These are phyloP conservation scores for Flaveria floridana DNA, from an alignment of 140 eudicot genomes.

Conservation along the genomic window DNA sequence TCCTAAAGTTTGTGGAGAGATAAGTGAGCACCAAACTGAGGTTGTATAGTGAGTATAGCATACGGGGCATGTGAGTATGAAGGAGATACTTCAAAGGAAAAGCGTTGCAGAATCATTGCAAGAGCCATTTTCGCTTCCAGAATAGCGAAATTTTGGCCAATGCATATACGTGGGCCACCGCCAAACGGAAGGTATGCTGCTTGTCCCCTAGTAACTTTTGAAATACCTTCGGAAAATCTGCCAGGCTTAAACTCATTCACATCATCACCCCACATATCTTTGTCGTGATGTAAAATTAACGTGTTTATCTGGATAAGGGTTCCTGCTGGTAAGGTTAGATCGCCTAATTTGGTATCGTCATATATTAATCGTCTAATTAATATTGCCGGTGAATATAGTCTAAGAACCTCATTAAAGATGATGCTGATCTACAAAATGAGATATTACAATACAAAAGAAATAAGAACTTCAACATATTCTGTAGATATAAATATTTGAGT, in stretches of 20 bases:
- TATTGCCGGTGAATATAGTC: constrained; percentile 23
- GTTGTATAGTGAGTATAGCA: constrained; percentile 24
- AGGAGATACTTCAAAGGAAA: constrained; percentile 26
- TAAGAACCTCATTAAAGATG: constrained; percentile 35
- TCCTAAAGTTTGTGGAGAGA: not conserved
- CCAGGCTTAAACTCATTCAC: constrained; percentile 39
- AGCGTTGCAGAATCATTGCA: constrained; percentile 29
- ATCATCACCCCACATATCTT: constrained; percentile 38
- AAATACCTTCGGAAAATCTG: constrained; percentile 39
- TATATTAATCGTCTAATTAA: constrained; percentile 8
- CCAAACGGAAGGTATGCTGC: constrained; percentile 28
- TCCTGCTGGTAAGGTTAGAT: constrained; percentile 23
- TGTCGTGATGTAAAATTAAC: constrained; percentile 27
- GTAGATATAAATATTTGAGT: too few species aligned
- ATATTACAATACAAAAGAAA: not conserved
- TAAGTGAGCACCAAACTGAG: constrained; percentile 35
- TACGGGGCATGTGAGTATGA: constrained; percentile 39
- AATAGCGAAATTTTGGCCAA: constrained; percentile 29
- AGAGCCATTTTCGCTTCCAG: constrained; percentile 40
- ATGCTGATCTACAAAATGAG: constrained; percentile 19
- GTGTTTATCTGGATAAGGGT: constrained; percentile 11
- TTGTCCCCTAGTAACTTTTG: constrained; percentile 38
- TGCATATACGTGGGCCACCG: constrained; percentile 40
- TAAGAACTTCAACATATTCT: not conserved
- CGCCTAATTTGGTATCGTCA: constrained; percentile 33